Conservation (phyloP, 768 basidiomycete genomes). For the Glaciozyma martinii region DNA sequence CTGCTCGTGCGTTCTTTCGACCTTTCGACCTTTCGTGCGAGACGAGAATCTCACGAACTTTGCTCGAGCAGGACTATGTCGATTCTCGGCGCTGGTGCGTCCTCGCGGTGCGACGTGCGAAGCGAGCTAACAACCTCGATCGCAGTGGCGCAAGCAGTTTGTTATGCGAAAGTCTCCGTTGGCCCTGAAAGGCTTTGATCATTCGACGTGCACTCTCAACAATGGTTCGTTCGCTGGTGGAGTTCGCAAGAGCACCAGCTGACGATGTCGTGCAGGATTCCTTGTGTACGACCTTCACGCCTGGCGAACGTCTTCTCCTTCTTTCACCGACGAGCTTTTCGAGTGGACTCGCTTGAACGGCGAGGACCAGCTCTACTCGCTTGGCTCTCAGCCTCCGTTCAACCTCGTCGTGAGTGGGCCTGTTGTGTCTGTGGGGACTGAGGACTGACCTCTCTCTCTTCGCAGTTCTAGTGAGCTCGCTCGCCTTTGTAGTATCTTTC, state of each 20-base stretch:
- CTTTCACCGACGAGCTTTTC: constrained; percentile 3
- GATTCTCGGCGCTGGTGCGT: background rate
- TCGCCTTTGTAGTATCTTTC: too few species aligned
- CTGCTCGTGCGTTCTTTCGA: background rate
- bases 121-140: too few species aligned
- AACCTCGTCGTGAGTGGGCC: constrained; percentile 1
- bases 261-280: background rate
- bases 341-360: background rate
- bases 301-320: background rate
- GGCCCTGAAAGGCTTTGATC: background rate
- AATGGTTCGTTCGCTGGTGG: background rate
- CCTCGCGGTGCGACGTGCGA: background rate
- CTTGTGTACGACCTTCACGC: background rate
- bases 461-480: too few species aligned
- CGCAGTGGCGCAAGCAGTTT: constrained; percentile 1
- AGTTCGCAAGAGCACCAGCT: background rate
- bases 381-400: background rate
- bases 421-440: background rate
- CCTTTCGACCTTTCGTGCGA: too few species aligned
- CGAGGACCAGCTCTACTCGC: constrained; percentile 3
- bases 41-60: background rate
- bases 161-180: background rate
- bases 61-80: background rate
- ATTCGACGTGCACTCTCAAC: background rate
- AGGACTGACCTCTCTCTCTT: too few species aligned